A percentile compares a stretch with the other conserved stretches of the same genome.
phyloP scores from a whole-genome alignment of 352 stramenopile species.

The Phytophthora pluvialis region DNA sequence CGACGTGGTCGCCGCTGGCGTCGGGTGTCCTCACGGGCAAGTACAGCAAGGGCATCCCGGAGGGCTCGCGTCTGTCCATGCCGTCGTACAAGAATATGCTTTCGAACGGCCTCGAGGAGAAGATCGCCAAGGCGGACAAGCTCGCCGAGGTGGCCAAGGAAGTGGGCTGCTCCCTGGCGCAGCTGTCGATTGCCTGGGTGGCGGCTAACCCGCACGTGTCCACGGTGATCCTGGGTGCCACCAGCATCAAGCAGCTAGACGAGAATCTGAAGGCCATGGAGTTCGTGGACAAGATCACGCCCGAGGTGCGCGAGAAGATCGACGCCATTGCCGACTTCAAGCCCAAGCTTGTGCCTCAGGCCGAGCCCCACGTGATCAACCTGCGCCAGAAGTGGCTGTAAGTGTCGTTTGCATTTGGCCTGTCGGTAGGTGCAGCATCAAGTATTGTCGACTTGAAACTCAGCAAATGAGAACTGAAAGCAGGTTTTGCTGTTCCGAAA shows the following conservation, averaged over 20 bases:
- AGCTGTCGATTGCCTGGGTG: constrained; percentile 70
- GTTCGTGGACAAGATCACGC: constrained; percentile 75
- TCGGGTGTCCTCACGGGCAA: constrained; percentile 81
- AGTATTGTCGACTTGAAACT: not conserved
- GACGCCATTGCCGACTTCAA: constrained; percentile 69
- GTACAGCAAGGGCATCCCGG: constrained; percentile 82
- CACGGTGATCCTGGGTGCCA: constrained; percentile 68
- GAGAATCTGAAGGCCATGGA: constrained; percentile 77
- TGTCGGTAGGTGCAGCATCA: not conserved
- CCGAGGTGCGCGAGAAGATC: constrained; percentile 69
- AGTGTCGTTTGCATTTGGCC: constrained; percentile 6
- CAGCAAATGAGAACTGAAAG: not conserved
- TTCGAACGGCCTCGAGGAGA: constrained; percentile 55
- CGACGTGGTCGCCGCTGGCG: constrained; percentile 74
- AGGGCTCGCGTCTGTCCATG: constrained; percentile 66
- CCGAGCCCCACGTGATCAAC: constrained; percentile 42
- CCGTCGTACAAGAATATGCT: constrained; percentile 57
- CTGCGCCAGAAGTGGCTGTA: constrained; percentile 47
- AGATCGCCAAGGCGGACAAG: constrained; percentile 51
- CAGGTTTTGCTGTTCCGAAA: constrained; percentile 5
- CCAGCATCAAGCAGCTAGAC: constrained; percentile 68
- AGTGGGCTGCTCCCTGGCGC: constrained; percentile 60
- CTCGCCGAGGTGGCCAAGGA: constrained; percentile 65
- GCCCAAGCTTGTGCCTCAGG: constrained; percentile 36
- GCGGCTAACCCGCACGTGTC: constrained; percentile 64